These are phyloP conservation scores for Cucumis melo DNA, from an alignment of 306 rosid species.

Conservation along the genomic window DNA sequence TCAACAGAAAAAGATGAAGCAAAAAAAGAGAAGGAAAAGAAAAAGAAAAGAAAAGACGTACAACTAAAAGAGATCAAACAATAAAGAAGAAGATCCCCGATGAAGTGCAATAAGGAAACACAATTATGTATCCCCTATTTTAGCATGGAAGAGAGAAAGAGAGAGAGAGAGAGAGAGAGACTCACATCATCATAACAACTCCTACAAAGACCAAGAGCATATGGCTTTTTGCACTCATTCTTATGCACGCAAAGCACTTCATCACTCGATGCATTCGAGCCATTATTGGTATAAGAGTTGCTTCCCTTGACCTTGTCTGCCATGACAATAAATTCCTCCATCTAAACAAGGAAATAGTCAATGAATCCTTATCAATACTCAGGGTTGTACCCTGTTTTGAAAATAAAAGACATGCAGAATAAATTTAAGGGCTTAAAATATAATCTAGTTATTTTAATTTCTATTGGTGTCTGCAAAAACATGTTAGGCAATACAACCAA, in stretches of 20 bases:
- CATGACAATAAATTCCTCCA: constrained; percentile 13
- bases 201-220: constrained; percentile 72
- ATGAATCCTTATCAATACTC: not conserved
- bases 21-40: no score
- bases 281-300: not conserved
- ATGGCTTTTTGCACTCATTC: constrained; percentile 31
- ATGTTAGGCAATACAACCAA: not conserved
- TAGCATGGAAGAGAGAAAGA: not conserved
- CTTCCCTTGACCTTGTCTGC: constrained; percentile 10
- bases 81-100: no score
- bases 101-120: not conserved
- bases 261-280: not conserved
- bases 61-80: no score
- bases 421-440: not conserved
- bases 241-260: constrained; percentile 48
- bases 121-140: not conserved
- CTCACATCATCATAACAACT: constrained; percentile 64
- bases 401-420: constrained; percentile 4
- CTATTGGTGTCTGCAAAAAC: not conserved
- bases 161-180: not conserved
- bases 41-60: no score
- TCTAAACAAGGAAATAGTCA: constrained; percentile 8
- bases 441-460: not conserved
- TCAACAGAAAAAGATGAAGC: no score
- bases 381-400: not conserved